Percentiles rank a stretch among this genome's conserved stretches.
These are phyloP conservation scores for Dentipellis fragilis DNA, from an alignment of 768 basidiomycete species.

Conservation along the genomic window DNA sequence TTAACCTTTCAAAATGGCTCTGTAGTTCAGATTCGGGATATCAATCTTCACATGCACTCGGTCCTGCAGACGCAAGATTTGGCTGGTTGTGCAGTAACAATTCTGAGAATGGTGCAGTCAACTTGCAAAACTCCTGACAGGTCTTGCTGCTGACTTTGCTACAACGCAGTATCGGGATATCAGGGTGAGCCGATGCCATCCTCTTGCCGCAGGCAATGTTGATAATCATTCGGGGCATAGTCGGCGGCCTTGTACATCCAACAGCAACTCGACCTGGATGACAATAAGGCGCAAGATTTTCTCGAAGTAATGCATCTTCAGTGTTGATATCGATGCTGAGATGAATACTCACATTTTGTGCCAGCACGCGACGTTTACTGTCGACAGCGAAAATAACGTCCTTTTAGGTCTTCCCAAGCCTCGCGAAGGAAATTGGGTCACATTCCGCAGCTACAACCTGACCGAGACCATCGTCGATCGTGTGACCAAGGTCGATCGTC, in stretches of 20 bases:
- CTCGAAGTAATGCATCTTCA: slow-evolving; percentile 4
- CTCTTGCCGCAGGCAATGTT: too few relatives aligned
- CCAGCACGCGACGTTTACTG: slow-evolving; percentile 11
- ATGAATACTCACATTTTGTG: not conserved
- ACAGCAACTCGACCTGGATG: slow-evolving; percentile 8
- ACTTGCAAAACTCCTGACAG: too few relatives aligned
- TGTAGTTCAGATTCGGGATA: slow-evolving; percentile 10
- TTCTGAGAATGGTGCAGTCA: slow-evolving; percentile 10
- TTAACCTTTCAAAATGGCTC: not conserved
- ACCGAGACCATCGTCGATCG: slow-evolving; percentile 9
- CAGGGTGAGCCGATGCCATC: not conserved
- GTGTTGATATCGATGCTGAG: too few relatives aligned
- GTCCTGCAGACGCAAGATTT: slow-evolving; percentile 5
- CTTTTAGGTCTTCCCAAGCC: slow-evolving; percentile 9
- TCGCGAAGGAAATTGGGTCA: slow-evolving; percentile 9
- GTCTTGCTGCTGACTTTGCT: not conserved
- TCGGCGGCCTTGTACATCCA: slow-evolving; percentile 11
- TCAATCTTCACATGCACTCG: slow-evolving; percentile 7
- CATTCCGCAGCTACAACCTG: slow-evolving; percentile 8
- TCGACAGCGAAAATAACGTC: slow-evolving; percentile 10
- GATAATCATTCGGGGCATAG: not conserved
- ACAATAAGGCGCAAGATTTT: slow-evolving; percentile 13
- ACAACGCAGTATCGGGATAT: not conserved
- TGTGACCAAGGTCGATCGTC: slow-evolving; percentile 3
- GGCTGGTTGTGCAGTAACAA: slow-evolving; percentile 6